Percentiles rank a stretch among this genome's conserved stretches.
These are phyloP conservation scores for Styphnolobium japonicum DNA, from an alignment of 306 rosid genomes.

Conservation along the genomic window DNA sequence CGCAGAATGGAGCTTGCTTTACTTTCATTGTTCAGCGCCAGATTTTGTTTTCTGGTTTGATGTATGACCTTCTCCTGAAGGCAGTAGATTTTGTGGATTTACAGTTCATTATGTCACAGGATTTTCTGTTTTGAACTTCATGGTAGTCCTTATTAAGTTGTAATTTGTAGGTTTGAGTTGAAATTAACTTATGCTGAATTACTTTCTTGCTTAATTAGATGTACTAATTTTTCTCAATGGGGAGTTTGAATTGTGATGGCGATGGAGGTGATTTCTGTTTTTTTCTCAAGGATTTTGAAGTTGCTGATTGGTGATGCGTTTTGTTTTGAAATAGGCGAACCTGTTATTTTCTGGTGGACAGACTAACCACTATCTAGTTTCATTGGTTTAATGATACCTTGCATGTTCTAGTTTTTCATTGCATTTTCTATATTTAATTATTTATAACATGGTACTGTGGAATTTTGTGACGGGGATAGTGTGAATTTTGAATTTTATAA, in stretches of 20 bases:
- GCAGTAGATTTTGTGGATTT: slow-evolving; percentile 42
- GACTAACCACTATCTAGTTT: not conserved
- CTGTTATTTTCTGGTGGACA: not conserved
- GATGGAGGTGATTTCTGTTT: not conserved
- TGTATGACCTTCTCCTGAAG: slow-evolving; percentile 38
- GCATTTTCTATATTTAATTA: not conserved
- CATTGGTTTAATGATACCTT: not conserved
- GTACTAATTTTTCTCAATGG: slow-evolving; percentile 10
- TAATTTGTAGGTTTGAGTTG: slow-evolving; percentile 66
- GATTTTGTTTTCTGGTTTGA: slow-evolving; percentile 29
- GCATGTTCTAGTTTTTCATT: not conserved
- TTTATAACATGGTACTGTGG: not conserved
- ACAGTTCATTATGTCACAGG: slow-evolving; percentile 43
- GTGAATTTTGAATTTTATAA: too few relatives aligned
- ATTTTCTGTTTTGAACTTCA: slow-evolving; percentile 34
- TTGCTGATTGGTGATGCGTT: not conserved
- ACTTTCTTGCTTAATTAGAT: slow-evolving; percentile 30
- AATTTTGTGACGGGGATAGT: too few relatives aligned
- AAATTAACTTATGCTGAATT: slow-evolving; percentile 39
- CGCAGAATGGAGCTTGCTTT: slow-evolving; percentile 26
- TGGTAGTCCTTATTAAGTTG: slow-evolving; percentile 38
- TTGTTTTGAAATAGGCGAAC: not conserved
- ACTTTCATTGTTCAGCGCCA: slow-evolving; percentile 37
- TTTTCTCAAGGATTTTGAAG: not conserved
- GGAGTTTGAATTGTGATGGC: slow-evolving; percentile 6